Conservation (phyloP, 306 rosid genomes). For the Luffa acutangula region DNA sequence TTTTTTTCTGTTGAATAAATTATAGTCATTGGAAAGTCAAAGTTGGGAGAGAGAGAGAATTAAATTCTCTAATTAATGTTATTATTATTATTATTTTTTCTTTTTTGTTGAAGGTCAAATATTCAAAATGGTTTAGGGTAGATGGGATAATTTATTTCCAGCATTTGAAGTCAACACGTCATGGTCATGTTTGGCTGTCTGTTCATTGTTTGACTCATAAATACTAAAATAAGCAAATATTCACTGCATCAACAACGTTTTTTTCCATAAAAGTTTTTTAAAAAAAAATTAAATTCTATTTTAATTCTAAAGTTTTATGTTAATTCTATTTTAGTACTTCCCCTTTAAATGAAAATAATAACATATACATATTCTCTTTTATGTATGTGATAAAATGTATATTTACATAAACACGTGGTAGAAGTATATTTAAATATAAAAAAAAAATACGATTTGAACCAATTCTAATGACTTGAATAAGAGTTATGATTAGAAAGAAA, state of each 20-base stretch:
- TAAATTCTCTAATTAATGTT: not conserved
- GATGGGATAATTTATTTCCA: not conserved
- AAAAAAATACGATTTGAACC: too few species aligned
- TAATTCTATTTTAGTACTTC: too few species aligned
- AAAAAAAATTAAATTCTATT: too few species aligned
- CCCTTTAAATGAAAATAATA: too few species aligned
- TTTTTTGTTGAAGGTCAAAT: not conserved
- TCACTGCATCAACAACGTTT: not conserved
- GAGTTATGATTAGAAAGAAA: too few species aligned
- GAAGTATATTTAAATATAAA: too few species aligned
- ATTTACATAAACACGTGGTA: too few species aligned
- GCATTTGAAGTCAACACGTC: not conserved
- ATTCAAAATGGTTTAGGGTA: not conserved
- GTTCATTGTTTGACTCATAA: not conserved
- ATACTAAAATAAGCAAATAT: not conserved
- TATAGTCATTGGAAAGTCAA: not conserved
- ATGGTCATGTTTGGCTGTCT: slow-evolving; percentile 7
- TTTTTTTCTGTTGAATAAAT: not conserved
- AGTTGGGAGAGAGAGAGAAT: not conserved
- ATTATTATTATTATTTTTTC: not conserved
- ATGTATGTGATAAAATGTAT: too few species aligned
- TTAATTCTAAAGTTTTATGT: too few species aligned
- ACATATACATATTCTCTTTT: too few species aligned
- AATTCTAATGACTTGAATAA: too few species aligned
- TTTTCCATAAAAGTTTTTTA: not conserved